phyloP scores from a whole-genome alignment of 1,139 yeast genomes.

The Hemisphaericaspora xylanilytica region DNA sequence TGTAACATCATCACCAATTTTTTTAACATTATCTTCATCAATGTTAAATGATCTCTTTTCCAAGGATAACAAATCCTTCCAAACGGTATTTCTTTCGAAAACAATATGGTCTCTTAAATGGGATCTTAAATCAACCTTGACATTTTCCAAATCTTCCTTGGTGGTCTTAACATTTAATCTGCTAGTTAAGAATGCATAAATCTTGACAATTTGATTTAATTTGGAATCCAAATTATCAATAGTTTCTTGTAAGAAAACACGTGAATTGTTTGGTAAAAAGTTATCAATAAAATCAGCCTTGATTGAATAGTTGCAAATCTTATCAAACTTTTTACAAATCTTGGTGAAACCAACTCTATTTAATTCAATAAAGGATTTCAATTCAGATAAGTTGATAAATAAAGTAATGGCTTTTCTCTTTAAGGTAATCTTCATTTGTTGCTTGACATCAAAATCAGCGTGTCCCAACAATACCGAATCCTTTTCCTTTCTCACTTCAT shows the following conservation, averaged over 20 bases:
- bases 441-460: conserved; percentile 44
- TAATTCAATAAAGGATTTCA: conserved; percentile 76
- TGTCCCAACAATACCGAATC: conserved; percentile 44
- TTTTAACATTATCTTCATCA: conserved; percentile 26
- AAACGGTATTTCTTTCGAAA: conserved; percentile 95
- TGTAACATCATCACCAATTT: conserved; percentile 34
- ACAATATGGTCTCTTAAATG: conserved; percentile 89
- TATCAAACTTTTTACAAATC: conserved; percentile 87
- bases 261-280: conserved; percentile 43
- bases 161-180: conserved; percentile 30
- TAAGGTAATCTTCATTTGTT: conserved; percentile 62
- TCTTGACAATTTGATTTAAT: conserved; percentile 45
- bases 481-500: conserved; percentile 33
- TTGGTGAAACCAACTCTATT: conserved; percentile 87
- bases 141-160: conserved; percentile 40
- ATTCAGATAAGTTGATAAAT: conserved; percentile 77
- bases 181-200: conserved; percentile 46
- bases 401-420: conserved; percentile 64
- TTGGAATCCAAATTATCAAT: conserved; percentile 41
- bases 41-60: conserved; percentile 56
- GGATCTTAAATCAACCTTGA: conserved; percentile 66
- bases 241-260: conserved; percentile 46
- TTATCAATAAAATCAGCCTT: conserved; percentile 51
- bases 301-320: conserved; percentile 63
- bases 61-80: conserved; percentile 91